Evolutionary conservation across 1,139 yeast genomes (phyloP).

Genomic region (Pichia sp.): DNA sequence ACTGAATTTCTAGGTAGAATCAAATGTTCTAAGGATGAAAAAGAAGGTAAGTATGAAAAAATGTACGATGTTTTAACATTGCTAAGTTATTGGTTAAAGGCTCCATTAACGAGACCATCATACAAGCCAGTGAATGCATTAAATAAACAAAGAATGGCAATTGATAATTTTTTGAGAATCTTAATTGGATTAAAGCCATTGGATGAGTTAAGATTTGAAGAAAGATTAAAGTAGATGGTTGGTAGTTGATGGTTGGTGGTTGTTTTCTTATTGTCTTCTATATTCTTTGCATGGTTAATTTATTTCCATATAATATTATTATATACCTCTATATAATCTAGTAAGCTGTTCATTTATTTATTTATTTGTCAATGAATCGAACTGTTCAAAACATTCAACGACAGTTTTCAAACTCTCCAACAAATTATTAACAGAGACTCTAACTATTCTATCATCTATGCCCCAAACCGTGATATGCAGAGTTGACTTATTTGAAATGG

Average conservation of each 20-base stretch:
- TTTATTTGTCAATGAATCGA: conserved; percentile 30
- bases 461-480: conserved; percentile 47
- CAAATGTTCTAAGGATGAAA: conserved; percentile 53
- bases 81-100: conserved; percentile 93
- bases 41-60: conserved; percentile 45
- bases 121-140: conserved; percentile 87
- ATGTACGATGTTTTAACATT: conserved; percentile 84
- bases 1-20: conserved; percentile 87
- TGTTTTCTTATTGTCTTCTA: not conserved
- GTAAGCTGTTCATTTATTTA: not conserved
- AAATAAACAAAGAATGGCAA: conserved; percentile 88
- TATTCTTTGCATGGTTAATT: no score
- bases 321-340: not conserved
- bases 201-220: conserved; percentile 92
- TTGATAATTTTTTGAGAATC: conserved; percentile 85
- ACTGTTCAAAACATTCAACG: conserved; percentile 61
- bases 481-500: not conserved
- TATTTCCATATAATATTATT: no score
- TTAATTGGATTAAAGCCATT: conserved; percentile 85
- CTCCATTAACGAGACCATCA: conserved; percentile 89
- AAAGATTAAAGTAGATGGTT: conserved; percentile 65
- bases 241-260: no score
- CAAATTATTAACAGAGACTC: conserved; percentile 66
- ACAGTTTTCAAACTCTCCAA: conserved; percentile 60
- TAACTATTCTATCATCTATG: conserved; percentile 52